phyloP scores from a whole-genome alignment of 2,329 filamentous ascomycete species.

The Alternaria sp. region DNA sequence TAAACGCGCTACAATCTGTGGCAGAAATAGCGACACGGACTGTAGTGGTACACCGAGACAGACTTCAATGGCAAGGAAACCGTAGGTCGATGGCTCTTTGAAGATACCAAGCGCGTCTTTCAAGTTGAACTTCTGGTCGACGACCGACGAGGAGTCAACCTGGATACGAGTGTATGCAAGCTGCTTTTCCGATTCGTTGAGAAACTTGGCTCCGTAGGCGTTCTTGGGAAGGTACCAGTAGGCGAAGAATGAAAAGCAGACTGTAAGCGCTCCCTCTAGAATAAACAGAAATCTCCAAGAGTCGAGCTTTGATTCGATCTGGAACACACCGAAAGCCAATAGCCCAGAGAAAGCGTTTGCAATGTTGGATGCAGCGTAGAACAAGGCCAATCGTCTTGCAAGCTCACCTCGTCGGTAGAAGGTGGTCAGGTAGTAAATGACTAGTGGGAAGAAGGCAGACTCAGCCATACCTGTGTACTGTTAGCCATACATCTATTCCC shows the following conservation, averaged over 20 bases:
- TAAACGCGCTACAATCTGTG: conserved; percentile 64
- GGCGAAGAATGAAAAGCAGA: conserved; percentile 69
- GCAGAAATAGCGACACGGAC: conserved; percentile 65
- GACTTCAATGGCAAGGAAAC: conserved; percentile 65
- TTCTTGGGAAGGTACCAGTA: conserved; percentile 74
- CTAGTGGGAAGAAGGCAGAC: conserved; percentile 73
- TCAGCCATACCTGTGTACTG: conserved; percentile 62
- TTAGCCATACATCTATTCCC: conserved; percentile 13
- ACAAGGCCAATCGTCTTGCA: conserved; percentile 73
- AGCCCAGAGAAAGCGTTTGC: conserved; percentile 72
- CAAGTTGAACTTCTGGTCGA: conserved; percentile 65
- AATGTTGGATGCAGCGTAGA: conserved; percentile 79
- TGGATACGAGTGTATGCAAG: conserved; percentile 78
- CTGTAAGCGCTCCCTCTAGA: conserved; percentile 65
- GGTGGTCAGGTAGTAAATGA: conserved; percentile 67
- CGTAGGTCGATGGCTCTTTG: conserved; percentile 62
- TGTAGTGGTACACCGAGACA: conserved; percentile 68
- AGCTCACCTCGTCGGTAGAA: conserved; percentile 78
- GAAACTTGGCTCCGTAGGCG: conserved; percentile 70
- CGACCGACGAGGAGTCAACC: conserved; percentile 73
- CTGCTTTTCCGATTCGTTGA: conserved; percentile 70
- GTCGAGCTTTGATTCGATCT: conserved; percentile 61
- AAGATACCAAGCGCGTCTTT: conserved; percentile 63
- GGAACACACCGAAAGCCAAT: conserved; percentile 68
- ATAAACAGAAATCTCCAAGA: conserved; percentile 74